Percentiles rank a stretch among this genome's conserved stretches.
phyloP scores from a whole-genome alignment of 148 eudicot species.

The Talinum fruticosum region DNA sequence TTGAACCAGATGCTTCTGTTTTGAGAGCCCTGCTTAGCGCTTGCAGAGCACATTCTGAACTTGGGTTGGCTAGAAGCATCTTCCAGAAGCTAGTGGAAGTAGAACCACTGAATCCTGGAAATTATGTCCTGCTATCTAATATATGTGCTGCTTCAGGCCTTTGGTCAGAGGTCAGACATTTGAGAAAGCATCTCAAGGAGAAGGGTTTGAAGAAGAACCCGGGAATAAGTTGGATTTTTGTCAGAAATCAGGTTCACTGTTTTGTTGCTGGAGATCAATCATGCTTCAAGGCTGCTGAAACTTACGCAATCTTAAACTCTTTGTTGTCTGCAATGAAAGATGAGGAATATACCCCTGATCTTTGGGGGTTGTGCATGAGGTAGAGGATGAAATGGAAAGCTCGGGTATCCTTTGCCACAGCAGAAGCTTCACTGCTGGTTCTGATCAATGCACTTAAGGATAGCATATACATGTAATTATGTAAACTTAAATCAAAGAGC shows the following conservation, averaged over 20 bases:
- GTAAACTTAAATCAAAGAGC: no score
- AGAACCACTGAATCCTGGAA: constrained; percentile 50
- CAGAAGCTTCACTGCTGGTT: background rate
- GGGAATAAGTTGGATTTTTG: constrained; percentile 46
- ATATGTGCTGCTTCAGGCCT: constrained; percentile 43
- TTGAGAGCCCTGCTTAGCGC: constrained; percentile 50
- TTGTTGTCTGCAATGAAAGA: constrained; percentile 27
- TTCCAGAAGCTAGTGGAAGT: constrained; percentile 39
- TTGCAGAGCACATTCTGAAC: constrained; percentile 32
- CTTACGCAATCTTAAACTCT: constrained; percentile 28
- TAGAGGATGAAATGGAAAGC: constrained; percentile 30
- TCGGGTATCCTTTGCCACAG: no score
- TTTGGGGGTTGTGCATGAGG: constrained; percentile 32
- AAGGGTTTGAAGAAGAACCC: constrained; percentile 39
- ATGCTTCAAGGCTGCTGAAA: constrained; percentile 31
- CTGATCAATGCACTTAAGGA: background rate
- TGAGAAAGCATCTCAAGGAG: constrained; percentile 33
- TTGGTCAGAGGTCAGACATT: constrained; percentile 44
- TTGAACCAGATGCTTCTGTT: constrained; percentile 46
- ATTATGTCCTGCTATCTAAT: constrained; percentile 44
- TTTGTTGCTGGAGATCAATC: constrained; percentile 44
- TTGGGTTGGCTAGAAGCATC: constrained; percentile 23
- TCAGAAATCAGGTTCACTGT: constrained; percentile 33
- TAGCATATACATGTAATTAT: no score
- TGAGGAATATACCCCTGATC: constrained; percentile 30